Evolutionary conservation across 352 stramenopile species (phyloP), one percentile per base, ranked within the genome.

Genomic region (Pythium dissimile): DNA sequence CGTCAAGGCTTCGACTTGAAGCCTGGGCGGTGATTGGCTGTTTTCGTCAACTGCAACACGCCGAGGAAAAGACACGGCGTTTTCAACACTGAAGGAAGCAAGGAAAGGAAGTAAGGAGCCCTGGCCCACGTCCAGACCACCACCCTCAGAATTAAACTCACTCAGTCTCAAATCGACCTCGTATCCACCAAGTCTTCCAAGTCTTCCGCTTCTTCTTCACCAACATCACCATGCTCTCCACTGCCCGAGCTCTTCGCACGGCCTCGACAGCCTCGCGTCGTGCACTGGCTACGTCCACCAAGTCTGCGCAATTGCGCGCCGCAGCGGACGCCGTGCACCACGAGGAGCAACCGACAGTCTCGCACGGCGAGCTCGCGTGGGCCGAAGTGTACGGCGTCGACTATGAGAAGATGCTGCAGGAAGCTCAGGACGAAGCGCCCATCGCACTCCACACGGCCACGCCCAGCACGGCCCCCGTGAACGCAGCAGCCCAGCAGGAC

Each of bases 301-400:
- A 42, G 23, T 43, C 46, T 2, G 43, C 49, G 13, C 59, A 24
- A 18, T 45, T 68, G 21, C 64, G 62, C 3, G 59, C 57, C 18
- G 55, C 54, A 4, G 39, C 55, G 4, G 44, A 38, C 18, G 23
- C 52, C 13, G n/a, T 24, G 24, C n/a, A 48, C 15, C 10, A 30
- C 31, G 35, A 34, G 30, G 42, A 48, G 2, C 10, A 49, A 16
- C 7, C 30, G 3, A 30, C 34, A 10, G 56, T 84, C 1, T 84
- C 75, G 38, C 55, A 69, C 56, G 75, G 67, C 24, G 80, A 90
- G 43, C 75, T 84, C 16, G 80, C 75, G 13, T 90, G 80, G 80
- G 88, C 75, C 62, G 77, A 90, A 55, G 72, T 90, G 41, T 90
- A 90, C 53, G 80, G 80, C 24, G 71, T 90, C 16, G 75, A 90